These are phyloP conservation scores for Colletotrichum endophyticum DNA, from an alignment of 2,329 filamentous ascomycete species.

Conservation along the genomic window DNA sequence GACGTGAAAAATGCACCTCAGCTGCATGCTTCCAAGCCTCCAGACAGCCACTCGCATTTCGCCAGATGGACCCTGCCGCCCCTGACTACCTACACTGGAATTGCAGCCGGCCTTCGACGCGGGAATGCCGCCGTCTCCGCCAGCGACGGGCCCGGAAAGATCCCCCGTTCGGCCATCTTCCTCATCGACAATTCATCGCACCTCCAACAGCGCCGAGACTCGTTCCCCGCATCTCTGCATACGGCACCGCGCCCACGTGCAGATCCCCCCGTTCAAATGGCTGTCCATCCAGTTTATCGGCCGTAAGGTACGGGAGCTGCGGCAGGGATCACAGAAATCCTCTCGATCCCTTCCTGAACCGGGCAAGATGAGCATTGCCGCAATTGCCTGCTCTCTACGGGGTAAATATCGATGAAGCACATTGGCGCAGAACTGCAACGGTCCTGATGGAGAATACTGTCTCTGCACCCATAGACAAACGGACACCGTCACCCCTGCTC, in stretches of 20 bases:
- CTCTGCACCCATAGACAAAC: not conserved
- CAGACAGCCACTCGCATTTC: not conserved
- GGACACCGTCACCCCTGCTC: not conserved
- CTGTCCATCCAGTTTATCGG: not conserved
- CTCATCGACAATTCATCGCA: not conserved
- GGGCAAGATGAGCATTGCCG: not conserved
- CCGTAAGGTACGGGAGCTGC: constrained; percentile 4
- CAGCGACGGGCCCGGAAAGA: not conserved
- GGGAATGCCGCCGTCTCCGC: not conserved
- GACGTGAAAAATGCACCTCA: not conserved
- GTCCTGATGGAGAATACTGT: not conserved
- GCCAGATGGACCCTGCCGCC: not conserved
- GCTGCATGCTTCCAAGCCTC: not conserved
- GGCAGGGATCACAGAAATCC: not conserved
- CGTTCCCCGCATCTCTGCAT: not conserved
- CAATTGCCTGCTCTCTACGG: not conserved
- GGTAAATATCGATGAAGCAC: not conserved
- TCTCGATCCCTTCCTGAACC: not conserved
- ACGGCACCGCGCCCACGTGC: not conserved
- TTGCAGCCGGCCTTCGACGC: not conserved
- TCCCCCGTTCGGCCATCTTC: not conserved
- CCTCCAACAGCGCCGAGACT: not conserved
- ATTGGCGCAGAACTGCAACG: not conserved
- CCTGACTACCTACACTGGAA: not conserved
- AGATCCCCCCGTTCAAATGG: not conserved